Percentiles rank a stretch among this genome's conserved stretches.
Conservation (phyloP, 208 protist genomes). For the Trypanosoma congolense region DNA sequence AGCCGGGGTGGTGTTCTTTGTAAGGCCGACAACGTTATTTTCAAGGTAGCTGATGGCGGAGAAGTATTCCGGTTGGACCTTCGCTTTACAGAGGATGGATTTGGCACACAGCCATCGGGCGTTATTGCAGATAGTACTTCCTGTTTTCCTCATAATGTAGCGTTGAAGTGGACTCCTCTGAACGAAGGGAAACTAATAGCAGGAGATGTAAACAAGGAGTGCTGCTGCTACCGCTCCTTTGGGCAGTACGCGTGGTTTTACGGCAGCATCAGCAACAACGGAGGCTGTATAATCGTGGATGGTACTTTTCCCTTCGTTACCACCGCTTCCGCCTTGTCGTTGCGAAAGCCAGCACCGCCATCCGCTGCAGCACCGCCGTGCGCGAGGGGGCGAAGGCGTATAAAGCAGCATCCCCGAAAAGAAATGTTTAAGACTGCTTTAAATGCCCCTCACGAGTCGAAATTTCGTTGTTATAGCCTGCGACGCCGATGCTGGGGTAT, state of each 20-base stretch:
- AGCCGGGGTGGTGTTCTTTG: background rate
- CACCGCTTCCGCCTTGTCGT: background rate
- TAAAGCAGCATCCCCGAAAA: background rate
- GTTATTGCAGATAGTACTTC: no score
- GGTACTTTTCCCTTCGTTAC: background rate
- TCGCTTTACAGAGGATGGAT: no score
- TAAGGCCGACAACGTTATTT: conserved; percentile 4
- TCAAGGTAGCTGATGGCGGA: conserved; percentile 2
- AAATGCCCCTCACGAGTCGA: background rate
- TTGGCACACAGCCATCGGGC: no score
- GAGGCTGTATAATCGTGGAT: background rate
- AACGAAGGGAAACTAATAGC: no score
- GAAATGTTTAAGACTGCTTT: background rate
- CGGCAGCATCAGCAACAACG: background rate
- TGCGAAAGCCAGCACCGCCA: background rate
- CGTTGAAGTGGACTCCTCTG: no score
- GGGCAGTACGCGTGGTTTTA: no score
- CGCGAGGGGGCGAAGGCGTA: background rate
- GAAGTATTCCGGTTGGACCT: conserved; percentile 6
- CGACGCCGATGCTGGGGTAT: conserved; percentile 6
- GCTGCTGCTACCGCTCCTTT: no score
- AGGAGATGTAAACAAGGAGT: no score
- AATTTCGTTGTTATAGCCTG: conserved; percentile 6
- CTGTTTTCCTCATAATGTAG: background rate
- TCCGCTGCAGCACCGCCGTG: no score